Base-by-base conservation (phyloP, 2,329 filamentous ascomycete species). In the Biscogniauxia marginata region DNA sequence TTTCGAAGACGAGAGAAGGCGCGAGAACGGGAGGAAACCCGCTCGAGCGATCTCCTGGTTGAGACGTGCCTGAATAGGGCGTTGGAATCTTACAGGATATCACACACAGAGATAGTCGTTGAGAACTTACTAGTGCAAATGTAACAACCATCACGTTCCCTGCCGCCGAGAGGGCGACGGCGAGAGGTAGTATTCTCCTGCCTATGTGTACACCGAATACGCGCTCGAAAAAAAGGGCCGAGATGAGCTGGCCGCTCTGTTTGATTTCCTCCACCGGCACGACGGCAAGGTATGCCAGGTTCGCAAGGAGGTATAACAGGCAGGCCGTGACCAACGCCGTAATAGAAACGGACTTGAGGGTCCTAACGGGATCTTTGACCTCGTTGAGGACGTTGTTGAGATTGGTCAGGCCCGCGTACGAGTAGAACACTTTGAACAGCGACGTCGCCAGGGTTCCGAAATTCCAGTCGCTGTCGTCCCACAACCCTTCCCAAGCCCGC, bases 131-230 rank as follows among this genome's bases (percentile, higher is more conserved):
- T 70, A 87, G 70, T 1, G 85, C 79, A 68, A 90, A 91, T 0
- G 85, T 84, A 2, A 88, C 86, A 0, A 89, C 86, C 80, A 91
- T 86, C 13, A 91, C 87, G 66, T 91, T 91, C 0, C 87, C 88
- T 1, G 79, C 82, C 0, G 86, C 86, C 1, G 85, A 89, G 21
- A 89, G 72, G 0, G 87, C 87, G 30, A 91, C 85, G 0, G 84
- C 82, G 7, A 89, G 69, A 0, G 86, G 84, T 2, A 90, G 73
- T 1, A 89, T 71, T 1, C 75, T 76, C 30, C 79, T 78, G 0
- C 86, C 87, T 8, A 88, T 64, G 0, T 74, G 75, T 1, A 75
- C 70, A 0, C 87, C 87, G 68, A 90, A 89, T 0, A 86, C 74
- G 7, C 78, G 75, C 59, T 87, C 79, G 61, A 90, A 89, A 61